These are phyloP conservation scores for Coniochaeta hoffmannii DNA, from an alignment of 2,329 filamentous ascomycete species.

Conservation along the genomic window DNA sequence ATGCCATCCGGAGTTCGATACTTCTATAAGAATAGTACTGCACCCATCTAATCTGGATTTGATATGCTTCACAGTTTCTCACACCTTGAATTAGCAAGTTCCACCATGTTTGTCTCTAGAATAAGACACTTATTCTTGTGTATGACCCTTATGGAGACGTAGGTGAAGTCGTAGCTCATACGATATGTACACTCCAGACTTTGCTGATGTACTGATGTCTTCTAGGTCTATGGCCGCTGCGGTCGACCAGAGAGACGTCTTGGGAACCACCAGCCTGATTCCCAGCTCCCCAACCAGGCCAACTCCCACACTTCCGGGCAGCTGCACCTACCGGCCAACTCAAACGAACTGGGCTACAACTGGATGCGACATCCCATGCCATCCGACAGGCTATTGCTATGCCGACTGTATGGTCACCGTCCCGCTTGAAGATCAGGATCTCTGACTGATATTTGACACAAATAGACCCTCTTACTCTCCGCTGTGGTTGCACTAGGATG, in stretches of 20 bases:
- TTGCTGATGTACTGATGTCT: neutral
- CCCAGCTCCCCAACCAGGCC: neutral
- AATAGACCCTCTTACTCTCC: neutral
- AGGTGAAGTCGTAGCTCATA: neutral
- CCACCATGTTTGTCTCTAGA: neutral
- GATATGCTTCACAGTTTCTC: no score
- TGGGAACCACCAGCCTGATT: neutral
- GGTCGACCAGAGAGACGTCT: neutral
- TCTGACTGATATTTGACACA: neutral
- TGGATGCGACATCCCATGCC: slow-evolving; percentile 1
- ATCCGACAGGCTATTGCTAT: neutral
- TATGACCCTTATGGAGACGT: neutral
- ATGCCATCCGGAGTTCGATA: no score
- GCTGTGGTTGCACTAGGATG: slow-evolving; percentile 1
- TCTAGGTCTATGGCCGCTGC: neutral
- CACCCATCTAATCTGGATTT: no score
- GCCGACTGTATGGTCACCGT: neutral
- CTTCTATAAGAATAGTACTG: neutral
- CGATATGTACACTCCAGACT: neutral
- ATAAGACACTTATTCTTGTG: neutral
- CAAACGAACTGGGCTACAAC: neutral
- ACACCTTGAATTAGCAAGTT: no score
- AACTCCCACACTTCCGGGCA: neutral
- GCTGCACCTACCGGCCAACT: neutral
- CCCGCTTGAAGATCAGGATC: neutral